These are phyloP conservation scores for Meripilus lineatus DNA, from an alignment of 1,284 basidiomycete genomes.

Conservation along the genomic window DNA sequence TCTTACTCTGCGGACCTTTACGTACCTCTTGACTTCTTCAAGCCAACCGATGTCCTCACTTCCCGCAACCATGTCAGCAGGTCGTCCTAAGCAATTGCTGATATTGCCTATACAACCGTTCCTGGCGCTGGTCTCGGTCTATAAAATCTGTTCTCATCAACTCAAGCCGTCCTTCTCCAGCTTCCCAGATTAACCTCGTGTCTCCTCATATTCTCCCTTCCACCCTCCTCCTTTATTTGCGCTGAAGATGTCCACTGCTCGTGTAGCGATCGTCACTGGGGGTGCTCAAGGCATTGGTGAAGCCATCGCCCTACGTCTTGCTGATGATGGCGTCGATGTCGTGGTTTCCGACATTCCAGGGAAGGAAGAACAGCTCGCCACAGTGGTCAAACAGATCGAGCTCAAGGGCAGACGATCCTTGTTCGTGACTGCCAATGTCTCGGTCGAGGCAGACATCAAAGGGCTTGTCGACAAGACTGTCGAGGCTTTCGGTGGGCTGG, in stretches of 20 bases:
- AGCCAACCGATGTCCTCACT: no score
- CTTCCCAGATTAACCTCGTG: no score
- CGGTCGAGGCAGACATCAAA: conserved; percentile 16
- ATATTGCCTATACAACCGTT: no score
- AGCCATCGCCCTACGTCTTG: conserved; percentile 18
- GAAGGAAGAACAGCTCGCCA: conserved; percentile 9
- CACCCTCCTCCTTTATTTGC: not conserved
- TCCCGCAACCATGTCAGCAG: no score
- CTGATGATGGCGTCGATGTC: conserved; percentile 19
- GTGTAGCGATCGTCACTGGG: conserved; percentile 19
- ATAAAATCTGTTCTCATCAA: not conserved
- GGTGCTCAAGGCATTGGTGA: conserved; percentile 21
- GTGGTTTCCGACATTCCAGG: conserved; percentile 16
- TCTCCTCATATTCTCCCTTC: not conserved
- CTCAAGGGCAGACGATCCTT: conserved; percentile 10
- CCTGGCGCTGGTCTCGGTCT: not conserved
- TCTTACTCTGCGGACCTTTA: no score
- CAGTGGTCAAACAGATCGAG: conserved; percentile 15
- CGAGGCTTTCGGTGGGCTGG: conserved; percentile 16
- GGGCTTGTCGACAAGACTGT: conserved; percentile 18
- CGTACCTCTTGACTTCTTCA: no score
- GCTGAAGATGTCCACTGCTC: not conserved
- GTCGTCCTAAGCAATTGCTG: not conserved
- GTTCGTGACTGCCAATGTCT: conserved; percentile 15
- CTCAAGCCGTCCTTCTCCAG: not conserved